Evolutionary conservation across 1,139 yeast genomes (phyloP).

Genomic region (Blastobotrys proliferans): DNA sequence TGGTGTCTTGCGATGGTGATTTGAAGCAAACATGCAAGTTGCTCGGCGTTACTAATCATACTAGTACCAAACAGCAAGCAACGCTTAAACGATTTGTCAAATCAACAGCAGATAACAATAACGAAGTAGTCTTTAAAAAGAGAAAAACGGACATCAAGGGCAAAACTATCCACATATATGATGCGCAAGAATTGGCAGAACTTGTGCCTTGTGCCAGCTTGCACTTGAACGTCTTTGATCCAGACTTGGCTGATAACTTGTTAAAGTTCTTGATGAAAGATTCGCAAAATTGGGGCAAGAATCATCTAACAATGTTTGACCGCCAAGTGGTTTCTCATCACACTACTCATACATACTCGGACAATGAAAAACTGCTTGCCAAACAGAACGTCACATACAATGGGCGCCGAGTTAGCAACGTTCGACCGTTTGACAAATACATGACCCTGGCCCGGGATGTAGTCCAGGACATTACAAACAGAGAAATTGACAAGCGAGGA

Average conservation of each 20-base stretch:
- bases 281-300: slow-evolving; percentile 39
- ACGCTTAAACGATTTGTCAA: slow-evolving; percentile 5
- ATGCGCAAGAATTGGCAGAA: slow-evolving; percentile 36
- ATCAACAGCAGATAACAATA: not conserved
- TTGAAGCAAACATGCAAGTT: slow-evolving; percentile 26
- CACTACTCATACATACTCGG: slow-evolving; percentile 40
- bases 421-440: slow-evolving; percentile 37
- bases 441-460: slow-evolving; percentile 41
- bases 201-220: slow-evolving; percentile 48
- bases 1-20: slow-evolving; percentile 35
- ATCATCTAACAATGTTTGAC: slow-evolving; percentile 54
- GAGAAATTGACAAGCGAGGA: slow-evolving; percentile 34
- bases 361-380: slow-evolving; percentile 29
- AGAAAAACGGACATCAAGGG: slow-evolving; percentile 17
- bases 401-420: slow-evolving; percentile 33
- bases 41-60: slow-evolving; percentile 22
- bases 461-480: slow-evolving; percentile 45
- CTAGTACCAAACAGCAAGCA: no score
- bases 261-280: slow-evolving; percentile 42
- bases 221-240: slow-evolving; percentile 49
- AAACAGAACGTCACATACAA: slow-evolving; percentile 37
- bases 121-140: slow-evolving; percentile 2
- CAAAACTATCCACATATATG: slow-evolving; percentile 26
- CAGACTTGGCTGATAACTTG: slow-evolving; percentile 43
- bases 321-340: slow-evolving; percentile 56